Base-by-base conservation (phyloP, 208 protist genomes). In the Tritrichomonas foetus region DNA sequence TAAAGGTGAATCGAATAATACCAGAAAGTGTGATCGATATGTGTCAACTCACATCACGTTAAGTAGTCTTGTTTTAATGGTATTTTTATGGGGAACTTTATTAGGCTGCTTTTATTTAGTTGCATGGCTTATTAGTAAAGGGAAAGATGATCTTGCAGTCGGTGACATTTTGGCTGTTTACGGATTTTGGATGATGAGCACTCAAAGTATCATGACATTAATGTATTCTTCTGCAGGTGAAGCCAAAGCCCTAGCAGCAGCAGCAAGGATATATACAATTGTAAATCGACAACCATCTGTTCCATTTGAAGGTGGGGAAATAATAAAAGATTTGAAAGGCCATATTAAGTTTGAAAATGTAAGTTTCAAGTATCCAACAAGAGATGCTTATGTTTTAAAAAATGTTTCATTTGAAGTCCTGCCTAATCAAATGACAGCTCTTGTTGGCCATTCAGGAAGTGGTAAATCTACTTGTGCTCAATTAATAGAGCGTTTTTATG, bases 401-500 rank as follows among this genome's bases (percentile, higher is more conserved):
- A 75, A 93, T 92, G 66, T 95, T 64, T 94, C 66, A 47, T 94
- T 95, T 33, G 8, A 61, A 30, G 61, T 95, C 33, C 14, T 39
- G 13, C 69, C 95, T 22, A 93, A 93, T 27, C 39, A 92, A 93
- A 93, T 80, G 33, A 14, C 9, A 49, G 95, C 95, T 13, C 80
- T 95, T 0, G 94, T 95, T 66, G 95, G 95, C 55, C 69, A 61
- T 33, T 57, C 93, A 41, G 69, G 78, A 25, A 66, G 53, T 36
- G 95, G 95, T 49, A 95, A 95, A 66, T 94, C 93, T 39, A 95
- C 95, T 13, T 64, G 72, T 41, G 61, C 94, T 30, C 8, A 75
- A 57, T 96, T 99, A 9, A 94, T 99, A 66, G 98, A 97, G 93
- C 97, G 98, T 94, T 99, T 99, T 95, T 99, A 97, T 95, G 97